These are phyloP conservation scores for Parathielavia appendiculata DNA, from an alignment of 495 filamentous ascomycete genomes.

Conservation along the genomic window DNA sequence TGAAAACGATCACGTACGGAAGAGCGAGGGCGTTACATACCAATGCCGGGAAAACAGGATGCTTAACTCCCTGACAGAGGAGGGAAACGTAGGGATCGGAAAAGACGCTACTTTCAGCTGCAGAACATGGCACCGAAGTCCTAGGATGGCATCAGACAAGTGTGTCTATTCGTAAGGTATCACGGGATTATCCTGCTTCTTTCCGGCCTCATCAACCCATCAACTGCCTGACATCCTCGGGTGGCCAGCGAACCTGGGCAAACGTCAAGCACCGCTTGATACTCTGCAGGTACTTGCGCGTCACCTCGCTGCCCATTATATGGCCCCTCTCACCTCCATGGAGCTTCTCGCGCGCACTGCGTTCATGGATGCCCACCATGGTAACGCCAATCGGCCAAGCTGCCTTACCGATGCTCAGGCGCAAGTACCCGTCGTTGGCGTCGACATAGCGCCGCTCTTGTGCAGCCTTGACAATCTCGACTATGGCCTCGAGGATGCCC, in stretches of 20 bases:
- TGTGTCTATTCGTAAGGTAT: conserved; percentile 13
- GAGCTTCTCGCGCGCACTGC: conserved; percentile 88
- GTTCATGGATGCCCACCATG: conserved; percentile 99
- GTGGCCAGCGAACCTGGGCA: conserved; percentile 93
- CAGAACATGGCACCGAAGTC: no score
- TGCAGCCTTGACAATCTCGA: conserved; percentile 89
- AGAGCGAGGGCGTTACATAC: neutral
- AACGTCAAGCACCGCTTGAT: conserved; percentile 97
- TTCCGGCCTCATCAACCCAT: conserved; percentile 65
- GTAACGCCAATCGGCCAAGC: conserved; percentile 99
- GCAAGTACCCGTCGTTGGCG: conserved; percentile 90
- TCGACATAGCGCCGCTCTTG: conserved; percentile 90
- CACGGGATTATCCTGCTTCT: neutral
- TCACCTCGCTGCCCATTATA: conserved; percentile 94
- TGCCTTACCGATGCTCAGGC: conserved; percentile 94
- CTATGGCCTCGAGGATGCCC: conserved; percentile 71
- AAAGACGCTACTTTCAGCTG: no score
- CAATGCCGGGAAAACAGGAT: no score
- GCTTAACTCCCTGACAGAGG: no score
- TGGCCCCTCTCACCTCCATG: conserved; percentile 89
- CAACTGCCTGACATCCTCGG: conserved; percentile 84
- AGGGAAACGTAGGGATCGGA: no score
- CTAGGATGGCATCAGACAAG: neutral
- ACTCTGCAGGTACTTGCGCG: conserved; percentile 91
- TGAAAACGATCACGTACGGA: neutral